These are phyloP conservation scores for Paecilomyces formosus DNA, from an alignment of 2,329 filamentous ascomycete genomes.

Conservation along the genomic window DNA sequence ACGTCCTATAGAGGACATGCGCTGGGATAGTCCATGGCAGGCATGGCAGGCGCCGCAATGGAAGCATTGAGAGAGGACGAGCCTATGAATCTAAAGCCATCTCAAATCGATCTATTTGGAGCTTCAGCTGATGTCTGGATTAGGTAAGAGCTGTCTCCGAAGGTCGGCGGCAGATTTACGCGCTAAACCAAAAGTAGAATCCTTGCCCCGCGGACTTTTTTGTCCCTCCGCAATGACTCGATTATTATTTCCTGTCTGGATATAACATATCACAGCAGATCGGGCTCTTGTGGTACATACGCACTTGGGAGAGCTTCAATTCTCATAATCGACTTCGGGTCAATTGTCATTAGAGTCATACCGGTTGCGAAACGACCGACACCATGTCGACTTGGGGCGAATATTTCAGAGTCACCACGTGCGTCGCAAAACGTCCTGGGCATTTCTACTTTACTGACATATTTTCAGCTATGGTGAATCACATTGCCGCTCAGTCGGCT, in stretches of 20 bases:
- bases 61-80: slow-evolving; percentile 19
- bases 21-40: slow-evolving; percentile 9
- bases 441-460: slow-evolving; percentile 7
- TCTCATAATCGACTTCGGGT: neutral
- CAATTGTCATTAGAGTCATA: neutral
- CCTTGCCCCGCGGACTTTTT: neutral
- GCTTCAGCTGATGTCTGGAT: neutral
- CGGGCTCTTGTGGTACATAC: neutral
- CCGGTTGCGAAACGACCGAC: slow-evolving; percentile 4
- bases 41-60: slow-evolving; percentile 12
- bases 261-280: neutral
- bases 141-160: neutral
- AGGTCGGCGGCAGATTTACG: neutral
- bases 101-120: neutral
- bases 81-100: neutral
- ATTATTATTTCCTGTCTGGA: neutral
- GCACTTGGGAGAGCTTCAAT: neutral
- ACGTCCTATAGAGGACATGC: slow-evolving; percentile 7
- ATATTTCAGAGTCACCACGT: slow-evolving; percentile 77
- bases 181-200: neutral
- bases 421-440: slow-evolving; percentile 28
- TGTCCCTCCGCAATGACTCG: neutral
- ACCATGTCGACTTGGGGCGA: slow-evolving; percentile 83
- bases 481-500: slow-evolving; percentile 87
- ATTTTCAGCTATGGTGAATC: slow-evolving; percentile 65